Conservation (phyloP, 2,329 filamentous ascomycete genomes). For the Fusarium sp. region DNA sequence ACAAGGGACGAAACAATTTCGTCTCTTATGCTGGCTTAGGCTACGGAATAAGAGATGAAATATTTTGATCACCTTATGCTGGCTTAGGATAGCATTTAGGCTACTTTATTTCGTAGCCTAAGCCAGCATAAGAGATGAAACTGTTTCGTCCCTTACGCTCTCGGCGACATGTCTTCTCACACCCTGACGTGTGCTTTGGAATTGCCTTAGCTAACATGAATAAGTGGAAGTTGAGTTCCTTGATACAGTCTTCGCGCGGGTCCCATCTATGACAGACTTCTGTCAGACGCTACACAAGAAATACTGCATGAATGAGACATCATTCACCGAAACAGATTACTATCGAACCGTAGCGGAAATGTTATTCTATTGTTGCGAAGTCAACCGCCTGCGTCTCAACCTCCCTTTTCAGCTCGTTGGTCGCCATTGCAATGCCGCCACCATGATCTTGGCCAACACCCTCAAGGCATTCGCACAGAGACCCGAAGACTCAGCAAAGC, state of each 20-base stretch:
- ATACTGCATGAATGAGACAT: constrained; percentile 61
- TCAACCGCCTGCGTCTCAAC: constrained; percentile 61
- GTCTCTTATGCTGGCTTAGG: no score
- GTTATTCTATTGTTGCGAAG: constrained; percentile 58
- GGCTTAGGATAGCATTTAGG: no score
- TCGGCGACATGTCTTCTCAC: no score
- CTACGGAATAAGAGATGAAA: no score
- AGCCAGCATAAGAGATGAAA: no score
- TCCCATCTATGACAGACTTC: constrained; percentile 61
- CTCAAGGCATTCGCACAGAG: constrained; percentile 61
- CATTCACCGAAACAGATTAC: constrained; percentile 64
- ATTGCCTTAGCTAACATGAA: constrained; percentile 23
- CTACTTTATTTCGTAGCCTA: no score
- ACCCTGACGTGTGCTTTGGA: neutral
- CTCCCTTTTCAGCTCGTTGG: constrained; percentile 64
- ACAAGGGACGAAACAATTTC: no score
- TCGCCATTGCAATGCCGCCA: constrained; percentile 59
- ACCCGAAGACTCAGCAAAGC: constrained; percentile 54
- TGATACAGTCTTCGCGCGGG: constrained; percentile 57
- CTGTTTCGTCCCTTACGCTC: no score
- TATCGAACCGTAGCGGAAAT: constrained; percentile 55
- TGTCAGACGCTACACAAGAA: constrained; percentile 56
- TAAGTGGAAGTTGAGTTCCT: constrained; percentile 63
- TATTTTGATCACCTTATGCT: no score
- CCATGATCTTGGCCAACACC: constrained; percentile 64